Conservation (phyloP, 2,329 filamentous ascomycete species). For the Tolypocladium sp. region DNA sequence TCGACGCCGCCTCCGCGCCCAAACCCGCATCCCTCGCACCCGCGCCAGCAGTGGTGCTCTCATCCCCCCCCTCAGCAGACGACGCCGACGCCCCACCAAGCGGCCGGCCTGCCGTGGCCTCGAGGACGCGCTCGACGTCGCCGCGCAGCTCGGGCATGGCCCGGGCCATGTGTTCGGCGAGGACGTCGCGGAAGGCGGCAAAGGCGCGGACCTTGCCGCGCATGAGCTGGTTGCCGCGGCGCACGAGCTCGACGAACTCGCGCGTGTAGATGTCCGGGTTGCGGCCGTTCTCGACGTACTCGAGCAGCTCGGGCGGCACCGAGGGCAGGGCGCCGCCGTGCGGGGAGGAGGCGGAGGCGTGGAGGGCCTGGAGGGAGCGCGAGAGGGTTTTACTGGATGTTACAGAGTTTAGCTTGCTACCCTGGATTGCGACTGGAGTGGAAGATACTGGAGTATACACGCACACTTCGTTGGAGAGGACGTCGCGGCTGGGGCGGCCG, state of each 20-base stretch:
- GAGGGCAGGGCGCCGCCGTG: slow-evolving; percentile 30
- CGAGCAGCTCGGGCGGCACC: slow-evolving; percentile 53
- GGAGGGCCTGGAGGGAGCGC: slow-evolving; percentile 26
- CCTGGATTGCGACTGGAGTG: too few relatives aligned
- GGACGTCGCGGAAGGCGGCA: slow-evolving; percentile 48
- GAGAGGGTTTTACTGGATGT: slow-evolving; percentile 27
- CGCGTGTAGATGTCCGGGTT: slow-evolving; percentile 69
- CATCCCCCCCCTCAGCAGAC: neutral
- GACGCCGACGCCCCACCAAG: neutral
- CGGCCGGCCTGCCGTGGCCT: slow-evolving; percentile 29
- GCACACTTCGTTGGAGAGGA: slow-evolving; percentile 45
- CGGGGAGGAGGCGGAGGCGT: slow-evolving; percentile 30
- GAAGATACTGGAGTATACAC: too few relatives aligned
- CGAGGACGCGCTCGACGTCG: slow-evolving; percentile 42
- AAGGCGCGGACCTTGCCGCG: slow-evolving; percentile 57
- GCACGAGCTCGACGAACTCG: slow-evolving; percentile 62
- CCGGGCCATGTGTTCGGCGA: slow-evolving; percentile 47
- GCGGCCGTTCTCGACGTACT: slow-evolving; percentile 62
- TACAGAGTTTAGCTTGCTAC: neutral
- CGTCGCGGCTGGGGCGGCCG: slow-evolving; percentile 41
- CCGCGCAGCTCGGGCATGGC: slow-evolving; percentile 51
- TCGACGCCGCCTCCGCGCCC: neutral
- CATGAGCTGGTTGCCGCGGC: slow-evolving; percentile 57
- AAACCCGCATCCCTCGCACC: neutral
- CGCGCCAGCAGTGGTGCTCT: neutral